Conservation (phyloP, 495 filamentous ascomycete genomes). For the Penicillium coprophilum region DNA sequence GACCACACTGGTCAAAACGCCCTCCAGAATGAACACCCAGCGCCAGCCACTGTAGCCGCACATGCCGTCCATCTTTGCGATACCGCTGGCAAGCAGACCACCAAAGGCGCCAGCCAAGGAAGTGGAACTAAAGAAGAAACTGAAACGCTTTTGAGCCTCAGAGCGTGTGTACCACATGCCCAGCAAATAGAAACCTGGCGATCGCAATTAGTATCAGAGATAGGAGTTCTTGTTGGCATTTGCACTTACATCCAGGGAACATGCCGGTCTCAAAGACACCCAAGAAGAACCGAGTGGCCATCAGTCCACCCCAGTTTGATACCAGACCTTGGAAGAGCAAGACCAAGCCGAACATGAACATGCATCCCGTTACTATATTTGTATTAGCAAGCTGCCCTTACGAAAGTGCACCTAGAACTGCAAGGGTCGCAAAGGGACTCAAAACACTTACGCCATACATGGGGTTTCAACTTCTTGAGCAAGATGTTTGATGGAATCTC, state of each 20-base stretch:
- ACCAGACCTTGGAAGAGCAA: conserved; percentile 79
- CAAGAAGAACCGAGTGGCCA: conserved; percentile 82
- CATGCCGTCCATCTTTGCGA: conserved; percentile 70
- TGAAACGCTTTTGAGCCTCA: conserved; percentile 86
- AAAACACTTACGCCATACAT: conserved; percentile 64
- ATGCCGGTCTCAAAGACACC: conserved; percentile 87
- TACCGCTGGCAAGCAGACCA: conserved; percentile 76
- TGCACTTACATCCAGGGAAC: conserved; percentile 65
- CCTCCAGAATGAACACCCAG: conserved; percentile 78
- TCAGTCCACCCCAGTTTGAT: conserved; percentile 71
- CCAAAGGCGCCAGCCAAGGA: conserved; percentile 85
- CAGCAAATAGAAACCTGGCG: conserved; percentile 71
- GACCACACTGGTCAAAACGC: conserved; percentile 69
- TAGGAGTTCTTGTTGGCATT: background rate
- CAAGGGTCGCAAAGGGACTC: background rate
- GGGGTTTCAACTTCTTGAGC: conserved; percentile 76
- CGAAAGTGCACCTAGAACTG: conserved; percentile 3
- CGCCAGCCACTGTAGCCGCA: conserved; percentile 78
- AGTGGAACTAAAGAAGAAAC: conserved; percentile 85
- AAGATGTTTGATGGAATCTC: conserved; percentile 89
- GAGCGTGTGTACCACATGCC: conserved; percentile 86
- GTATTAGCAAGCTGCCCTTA: conserved; percentile 1
- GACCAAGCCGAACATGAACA: conserved; percentile 79
- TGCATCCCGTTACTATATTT: conserved; percentile 62
- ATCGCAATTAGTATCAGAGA: background rate